These are phyloP conservation scores for Mucor saturninus DNA, from an alignment of 371 early-diverging fungal genomes.

Conservation along the genomic window DNA sequence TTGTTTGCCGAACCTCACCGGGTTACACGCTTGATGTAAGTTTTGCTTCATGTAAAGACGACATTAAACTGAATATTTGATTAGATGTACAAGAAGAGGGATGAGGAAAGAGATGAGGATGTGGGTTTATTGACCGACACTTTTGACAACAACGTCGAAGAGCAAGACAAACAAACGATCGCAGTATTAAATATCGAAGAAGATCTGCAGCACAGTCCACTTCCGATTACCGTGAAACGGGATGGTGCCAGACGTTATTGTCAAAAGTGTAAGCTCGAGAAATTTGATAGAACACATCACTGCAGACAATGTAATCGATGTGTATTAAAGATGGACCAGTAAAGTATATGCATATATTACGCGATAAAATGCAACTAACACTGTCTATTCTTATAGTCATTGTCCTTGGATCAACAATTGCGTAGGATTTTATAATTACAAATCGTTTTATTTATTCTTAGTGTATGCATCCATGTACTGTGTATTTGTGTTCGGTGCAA, in stretches of 20 bases:
- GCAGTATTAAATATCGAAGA: slow-evolving; percentile 13
- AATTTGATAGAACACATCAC: slow-evolving; percentile 71
- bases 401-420: slow-evolving; percentile 76
- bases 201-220: slow-evolving; percentile 9
- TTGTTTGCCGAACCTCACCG: slow-evolving; percentile 45
- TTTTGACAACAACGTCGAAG: not conserved
- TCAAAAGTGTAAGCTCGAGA: slow-evolving; percentile 65
- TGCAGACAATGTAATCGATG: slow-evolving; percentile 68
- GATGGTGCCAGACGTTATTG: slow-evolving; percentile 64
- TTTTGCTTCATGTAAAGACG: not conserved
- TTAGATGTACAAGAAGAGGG: slow-evolving; percentile 2
- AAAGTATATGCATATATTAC: slow-evolving; percentile 26
- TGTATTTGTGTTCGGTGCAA: slow-evolving; percentile 49
- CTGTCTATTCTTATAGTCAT: slow-evolving; percentile 38
- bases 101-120: slow-evolving; percentile 17
- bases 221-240: slow-evolving; percentile 55
- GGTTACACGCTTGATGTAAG: slow-evolving; percentile 41
- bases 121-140: slow-evolving; percentile 20
- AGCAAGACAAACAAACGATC: slow-evolving; percentile 4
- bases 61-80: not conserved
- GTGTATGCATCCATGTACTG: slow-evolving; percentile 60
- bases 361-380: not conserved
- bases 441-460: slow-evolving; percentile 71
- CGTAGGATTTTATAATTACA: slow-evolving; percentile 73
- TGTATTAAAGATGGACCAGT: slow-evolving; percentile 75